Conservation (phyloP, 768 basidiomycete species). For the Collybia sp. region DNA sequence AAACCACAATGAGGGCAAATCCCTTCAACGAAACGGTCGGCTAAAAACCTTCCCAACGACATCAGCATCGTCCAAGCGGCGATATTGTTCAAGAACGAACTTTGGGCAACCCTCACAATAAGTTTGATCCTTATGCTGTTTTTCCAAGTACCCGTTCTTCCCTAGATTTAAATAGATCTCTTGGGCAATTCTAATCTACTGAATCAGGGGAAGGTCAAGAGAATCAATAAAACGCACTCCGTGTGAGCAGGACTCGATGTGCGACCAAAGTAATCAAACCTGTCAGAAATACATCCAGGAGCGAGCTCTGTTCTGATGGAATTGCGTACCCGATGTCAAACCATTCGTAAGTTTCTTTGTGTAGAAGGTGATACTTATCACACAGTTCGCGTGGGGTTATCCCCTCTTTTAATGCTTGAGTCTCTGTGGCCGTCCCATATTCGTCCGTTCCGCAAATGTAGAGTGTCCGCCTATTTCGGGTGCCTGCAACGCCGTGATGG, state of each 20-base stretch:
- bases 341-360: slow-evolving; percentile 94
- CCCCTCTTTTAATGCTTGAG: slow-evolving; percentile 88
- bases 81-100: slow-evolving; percentile 30
- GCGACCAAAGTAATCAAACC: slow-evolving; percentile 94
- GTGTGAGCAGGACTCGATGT: slow-evolving; percentile 90
- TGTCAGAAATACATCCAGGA: slow-evolving; percentile 20
- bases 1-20: slow-evolving; percentile 91
- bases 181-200: slow-evolving; percentile 72
- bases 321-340: slow-evolving; percentile 82
- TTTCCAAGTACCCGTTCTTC: slow-evolving; percentile 70
- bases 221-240: slow-evolving; percentile 46
- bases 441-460: slow-evolving; percentile 99
- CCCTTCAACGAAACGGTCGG: slow-evolving; percentile 98
- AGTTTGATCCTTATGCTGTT: slow-evolving; percentile 87
- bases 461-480: slow-evolving; percentile 83
- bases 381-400: slow-evolving; percentile 77
- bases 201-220: not conserved
- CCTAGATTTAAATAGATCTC: slow-evolving; percentile 83
- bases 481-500: slow-evolving; percentile 33
- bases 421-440: slow-evolving; percentile 99
- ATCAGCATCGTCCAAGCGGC: not conserved
- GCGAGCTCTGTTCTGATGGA: not conserved
- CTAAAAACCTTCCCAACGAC: slow-evolving; percentile 63
- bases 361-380: slow-evolving; percentile 86
- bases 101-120: slow-evolving; percentile 92